Percentiles rank a stretch among this genome's conserved stretches.
These are phyloP conservation scores for Colletotrichum sidae DNA, from an alignment of 2,329 filamentous ascomycete species.

Conservation along the genomic window DNA sequence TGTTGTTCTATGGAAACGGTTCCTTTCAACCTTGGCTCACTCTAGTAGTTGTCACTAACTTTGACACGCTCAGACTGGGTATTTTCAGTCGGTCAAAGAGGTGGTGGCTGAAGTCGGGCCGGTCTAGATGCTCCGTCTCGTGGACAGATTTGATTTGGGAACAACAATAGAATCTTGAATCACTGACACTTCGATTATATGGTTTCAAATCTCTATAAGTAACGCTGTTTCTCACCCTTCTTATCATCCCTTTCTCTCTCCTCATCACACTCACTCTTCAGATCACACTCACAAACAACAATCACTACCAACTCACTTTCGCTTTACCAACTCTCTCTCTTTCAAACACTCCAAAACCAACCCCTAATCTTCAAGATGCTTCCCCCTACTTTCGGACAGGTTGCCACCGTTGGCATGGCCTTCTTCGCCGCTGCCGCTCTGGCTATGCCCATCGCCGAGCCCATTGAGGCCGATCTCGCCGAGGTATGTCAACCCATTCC, in stretches of 20 bases:
- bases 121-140: too few relatives aligned
- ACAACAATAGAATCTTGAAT: too few relatives aligned
- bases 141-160: too few relatives aligned
- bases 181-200: too few relatives aligned
- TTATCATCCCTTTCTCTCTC: neutral
- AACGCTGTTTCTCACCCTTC: neutral
- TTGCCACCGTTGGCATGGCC: conserved; percentile 33
- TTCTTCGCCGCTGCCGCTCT: conserved; percentile 27
- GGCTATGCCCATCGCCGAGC: conserved; percentile 25
- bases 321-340: neutral
- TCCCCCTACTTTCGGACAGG: conserved; percentile 29
- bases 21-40: too few relatives aligned
- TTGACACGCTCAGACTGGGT: too few relatives aligned
- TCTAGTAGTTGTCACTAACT: too few relatives aligned
- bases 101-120: too few relatives aligned
- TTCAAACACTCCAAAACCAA: neutral
- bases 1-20: too few relatives aligned
- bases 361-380: conserved; percentile 24
- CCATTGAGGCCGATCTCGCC: conserved; percentile 8
- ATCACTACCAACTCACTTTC: neutral
- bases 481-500: conserved; percentile 2
- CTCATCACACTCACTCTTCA: conserved; percentile 22
- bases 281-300: neutral
- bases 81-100: too few relatives aligned
- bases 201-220: conserved; percentile 6